Evolutionary conservation across 108 stramenopile genomes (phyloP).

Genomic region (Discostella stelligeroides): DNA sequence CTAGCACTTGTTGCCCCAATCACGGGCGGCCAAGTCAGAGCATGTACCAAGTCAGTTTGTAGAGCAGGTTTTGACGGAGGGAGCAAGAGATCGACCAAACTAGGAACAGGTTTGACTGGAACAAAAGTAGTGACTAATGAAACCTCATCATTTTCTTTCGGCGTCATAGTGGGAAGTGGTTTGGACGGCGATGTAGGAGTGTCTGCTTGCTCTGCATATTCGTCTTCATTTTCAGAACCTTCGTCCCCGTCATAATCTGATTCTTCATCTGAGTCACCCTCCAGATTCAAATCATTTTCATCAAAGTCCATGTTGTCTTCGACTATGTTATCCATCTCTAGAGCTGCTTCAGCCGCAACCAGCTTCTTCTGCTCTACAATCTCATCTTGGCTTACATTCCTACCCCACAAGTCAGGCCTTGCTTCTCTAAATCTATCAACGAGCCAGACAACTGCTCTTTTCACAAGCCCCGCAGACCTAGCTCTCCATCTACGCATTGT

Average conservation of each 20-base stretch:
- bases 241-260: slow-evolving; percentile 68
- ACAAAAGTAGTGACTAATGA: slow-evolving; percentile 54
- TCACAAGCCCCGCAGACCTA: slow-evolving; percentile 66
- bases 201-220: slow-evolving; percentile 50
- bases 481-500: slow-evolving; percentile 65
- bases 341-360: slow-evolving; percentile 69
- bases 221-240: slow-evolving; percentile 47
- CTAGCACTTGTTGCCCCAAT: slow-evolving; percentile 73
- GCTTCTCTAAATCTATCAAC: slow-evolving; percentile 73
- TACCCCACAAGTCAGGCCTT: slow-evolving; percentile 68
- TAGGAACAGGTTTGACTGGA: slow-evolving; percentile 75
- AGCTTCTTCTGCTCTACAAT: slow-evolving; percentile 58
- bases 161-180: slow-evolving; percentile 18
- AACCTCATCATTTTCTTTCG: slow-evolving; percentile 61
- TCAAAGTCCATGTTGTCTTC: slow-evolving; percentile 63
- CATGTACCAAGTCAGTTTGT: slow-evolving; percentile 59
- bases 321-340: slow-evolving; percentile 70
- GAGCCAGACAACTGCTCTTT: slow-evolving; percentile 80
- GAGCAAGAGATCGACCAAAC: slow-evolving; percentile 78
- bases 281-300: slow-evolving; percentile 61
- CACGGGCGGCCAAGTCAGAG: slow-evolving; percentile 76
- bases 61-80: slow-evolving; percentile 77
- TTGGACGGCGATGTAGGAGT: slow-evolving; percentile 26
- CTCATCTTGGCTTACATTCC: slow-evolving; percentile 43
- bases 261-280: slow-evolving; percentile 66